phyloP scores from a whole-genome alignment of 129 eudicot species.

The Erigeron canadensis region DNA sequence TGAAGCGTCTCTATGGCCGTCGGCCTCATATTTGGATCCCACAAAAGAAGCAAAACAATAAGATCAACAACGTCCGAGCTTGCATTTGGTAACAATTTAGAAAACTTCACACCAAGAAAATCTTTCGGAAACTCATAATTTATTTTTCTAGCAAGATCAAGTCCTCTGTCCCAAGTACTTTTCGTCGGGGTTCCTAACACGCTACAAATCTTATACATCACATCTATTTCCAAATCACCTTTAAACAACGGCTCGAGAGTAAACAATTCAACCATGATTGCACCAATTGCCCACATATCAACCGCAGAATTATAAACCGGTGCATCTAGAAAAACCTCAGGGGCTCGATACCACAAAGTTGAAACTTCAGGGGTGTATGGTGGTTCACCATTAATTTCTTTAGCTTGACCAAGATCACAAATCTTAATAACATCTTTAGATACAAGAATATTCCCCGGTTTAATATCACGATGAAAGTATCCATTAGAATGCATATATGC shows the following conservation, averaged over 20 bases:
- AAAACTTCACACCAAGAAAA: constrained; percentile 19
- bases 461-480: constrained; percentile 84
- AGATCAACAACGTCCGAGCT: constrained; percentile 19
- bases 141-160: constrained; percentile 1
- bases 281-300: constrained; percentile 34
- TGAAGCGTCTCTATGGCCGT: constrained; percentile 20
- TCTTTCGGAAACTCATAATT: constrained; percentile 14
- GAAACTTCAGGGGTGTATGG: constrained; percentile 20
- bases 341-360: constrained; percentile 24
- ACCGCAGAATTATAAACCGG: constrained; percentile 7
- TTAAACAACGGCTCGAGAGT: constrained; percentile 10
- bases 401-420: constrained; percentile 21
- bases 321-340: neutral
- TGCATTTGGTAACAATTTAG: constrained; percentile 15
- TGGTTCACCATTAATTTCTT: neutral
- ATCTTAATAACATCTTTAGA: constrained; percentile 11
- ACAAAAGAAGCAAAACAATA: constrained; percentile 16
- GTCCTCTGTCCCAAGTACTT: neutral
- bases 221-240: constrained; percentile 2
- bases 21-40: constrained; percentile 20
- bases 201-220: constrained; percentile 15
- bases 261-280: constrained; percentile 20
- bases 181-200: constrained; percentile 20
- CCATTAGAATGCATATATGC: constrained; percentile 74
- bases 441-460: constrained; percentile 48